Evolutionary conservation across 139 green algal genomes (phyloP), one percentile per base, ranked within the genome.

Genomic region (Yamagishiella unicocca): DNA sequence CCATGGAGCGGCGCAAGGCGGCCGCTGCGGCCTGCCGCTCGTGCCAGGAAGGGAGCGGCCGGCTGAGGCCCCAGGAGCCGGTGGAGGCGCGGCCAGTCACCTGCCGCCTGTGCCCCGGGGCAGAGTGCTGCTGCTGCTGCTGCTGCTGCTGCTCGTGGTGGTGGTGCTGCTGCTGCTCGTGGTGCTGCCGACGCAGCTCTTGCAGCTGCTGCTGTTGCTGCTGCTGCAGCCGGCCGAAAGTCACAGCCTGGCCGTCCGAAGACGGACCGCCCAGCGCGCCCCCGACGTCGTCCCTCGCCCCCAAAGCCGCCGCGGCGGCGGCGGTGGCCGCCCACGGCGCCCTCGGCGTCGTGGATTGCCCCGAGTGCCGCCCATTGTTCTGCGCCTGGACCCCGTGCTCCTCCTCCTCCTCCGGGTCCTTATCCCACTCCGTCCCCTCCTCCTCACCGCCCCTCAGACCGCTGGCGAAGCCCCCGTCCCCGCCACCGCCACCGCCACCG

Each of bases 31-130:
- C 46, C 17, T 43, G 14, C 22, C 29, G 29, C 62, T 27, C 22
- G 17, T 14, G 17, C 58, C 21, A 33, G 21, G 19, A 35, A 14
- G 24, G 6, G 17, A 6, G 21, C 58, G 24, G 19, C 58, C 31
- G 66, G 66, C 33, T 45, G 19, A 78, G 40, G 55, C 55, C 37
- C 24, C 38, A 84, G 24, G 77, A 73, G 40, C 77, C 58, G 37
- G 58, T 84, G 14, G 77, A 84, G 12, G 77, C 77, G 9, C 77
- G 53, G 55, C 77, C 77, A 25, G 77, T 84, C 35, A 83, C 35
- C 4, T 17, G 45, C 4, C 74, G 46, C 12, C 31, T 82, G n/a
- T 8, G 17, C 37, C 19, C 27, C 21, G 72, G 43, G 24, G 21
- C 37, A 0, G 38, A 58, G 42, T 12, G 25, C 27, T 35, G 40